phyloP scores from a whole-genome alignment of 2,329 filamentous ascomycete species.

The Diplodia intermedia region DNA sequence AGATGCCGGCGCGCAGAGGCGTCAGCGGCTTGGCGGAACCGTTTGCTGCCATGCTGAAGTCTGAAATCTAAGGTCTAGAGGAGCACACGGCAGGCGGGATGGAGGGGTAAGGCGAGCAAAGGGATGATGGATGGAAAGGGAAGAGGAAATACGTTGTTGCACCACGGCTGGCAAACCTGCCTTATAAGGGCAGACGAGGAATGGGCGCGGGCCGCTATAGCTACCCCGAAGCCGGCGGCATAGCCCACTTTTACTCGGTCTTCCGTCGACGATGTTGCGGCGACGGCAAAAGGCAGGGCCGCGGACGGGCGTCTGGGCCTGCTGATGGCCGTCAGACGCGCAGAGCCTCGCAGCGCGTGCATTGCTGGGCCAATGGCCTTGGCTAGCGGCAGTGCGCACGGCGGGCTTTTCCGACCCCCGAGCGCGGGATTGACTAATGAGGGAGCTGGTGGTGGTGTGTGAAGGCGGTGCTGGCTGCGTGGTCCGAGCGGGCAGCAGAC shows the following conservation, averaged over 20 bases:
- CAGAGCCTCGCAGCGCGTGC: background rate
- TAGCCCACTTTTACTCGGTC: conserved; percentile 40
- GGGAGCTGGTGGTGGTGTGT: conserved; percentile 17
- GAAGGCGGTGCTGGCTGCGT: background rate
- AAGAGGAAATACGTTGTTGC: background rate
- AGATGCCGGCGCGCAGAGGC: conserved; percentile 81
- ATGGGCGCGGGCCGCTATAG: conserved; percentile 36
- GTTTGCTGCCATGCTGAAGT: conserved; percentile 40
- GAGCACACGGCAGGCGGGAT: conserved; percentile 34
- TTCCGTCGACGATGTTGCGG: conserved; percentile 26
- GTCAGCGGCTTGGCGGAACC: conserved; percentile 49
- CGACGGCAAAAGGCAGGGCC: conserved; percentile 10
- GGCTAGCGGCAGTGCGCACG: background rate
- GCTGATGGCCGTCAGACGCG: conserved; percentile 10
- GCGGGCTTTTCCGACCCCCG: conserved; percentile 18
- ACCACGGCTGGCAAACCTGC: conserved; percentile 32
- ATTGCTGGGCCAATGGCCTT: conserved; percentile 12
- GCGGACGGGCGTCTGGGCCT: conserved; percentile 14
- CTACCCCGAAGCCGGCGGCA: conserved; percentile 42
- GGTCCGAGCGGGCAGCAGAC: conserved; percentile 13
- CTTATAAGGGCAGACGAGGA: conserved; percentile 22
- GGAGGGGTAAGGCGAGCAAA: background rate
- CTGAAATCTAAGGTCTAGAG: conserved; percentile 28
- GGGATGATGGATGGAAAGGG: background rate
- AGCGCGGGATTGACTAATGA: conserved; percentile 13